Evolutionary conservation across 768 basidiomycete species (phyloP), one percentile per base, ranked within the genome.

Genomic region (Austroboletus eburneus): DNA sequence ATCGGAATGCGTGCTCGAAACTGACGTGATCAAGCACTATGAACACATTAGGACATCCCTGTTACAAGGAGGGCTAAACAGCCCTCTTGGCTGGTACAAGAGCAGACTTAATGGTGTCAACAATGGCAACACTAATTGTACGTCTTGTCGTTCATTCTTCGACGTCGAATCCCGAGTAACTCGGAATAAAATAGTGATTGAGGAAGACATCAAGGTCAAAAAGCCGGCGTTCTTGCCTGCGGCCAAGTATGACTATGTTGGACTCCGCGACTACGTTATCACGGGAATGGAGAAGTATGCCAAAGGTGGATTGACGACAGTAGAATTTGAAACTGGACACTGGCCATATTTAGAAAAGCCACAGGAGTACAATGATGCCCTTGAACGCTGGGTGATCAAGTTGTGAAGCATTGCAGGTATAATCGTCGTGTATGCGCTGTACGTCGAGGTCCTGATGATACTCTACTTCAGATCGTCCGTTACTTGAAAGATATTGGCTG

Each of bases 191-290:
- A 54, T 51, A 25, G 39, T 63, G 30, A 40, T 61, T 22, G 56
- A 59, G 10, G 58, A 59, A 29, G 50, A 61, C 16, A 51, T 62
- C 40, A 49, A 48, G 21, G 57, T 74, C 21, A 48, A 49, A 24
- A 66, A 64, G 46, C 74, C 72, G 0, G 59, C 66, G n/a, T 70
- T 71, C 54, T 65, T 69, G 55, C 71, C 59, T 9, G 68, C 55
- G 4, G 64, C 65, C 6, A 62, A 52, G 43, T 58, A 63, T 22
- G 73, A 75, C 46, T 56, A 57, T 46, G 62, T 72, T 40, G 64
- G 63, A 49, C 13, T 62, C 43, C 53, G 58, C 22, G 57, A 55
- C 12, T 55, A 58, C 24, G 60, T 55, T 22, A 52, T 54, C 25
- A 21, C 53, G 23, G 43, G 42, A 22, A 62, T 69, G 10, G 45